phyloP scores from a whole-genome alignment of 2,329 filamentous ascomycete species.

The Neocucurbitaria cava region DNA sequence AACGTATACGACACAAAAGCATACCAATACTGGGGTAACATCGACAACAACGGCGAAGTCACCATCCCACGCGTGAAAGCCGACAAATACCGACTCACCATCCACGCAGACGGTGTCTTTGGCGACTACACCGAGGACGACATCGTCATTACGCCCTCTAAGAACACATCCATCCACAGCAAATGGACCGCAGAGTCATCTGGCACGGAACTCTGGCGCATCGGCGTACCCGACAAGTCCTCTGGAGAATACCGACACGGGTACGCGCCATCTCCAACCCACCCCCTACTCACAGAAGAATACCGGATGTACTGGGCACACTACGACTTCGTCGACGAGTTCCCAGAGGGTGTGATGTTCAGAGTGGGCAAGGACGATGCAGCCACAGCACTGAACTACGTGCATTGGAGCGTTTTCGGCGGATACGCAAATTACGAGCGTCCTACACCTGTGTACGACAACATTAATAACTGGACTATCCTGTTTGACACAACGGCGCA shows the following conservation, averaged over 20 bases:
- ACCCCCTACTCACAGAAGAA: constrained; percentile 61
- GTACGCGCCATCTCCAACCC: constrained; percentile 56
- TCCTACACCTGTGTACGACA: constrained; percentile 51
- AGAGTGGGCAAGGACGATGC: constrained; percentile 62
- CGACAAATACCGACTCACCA: constrained; percentile 66
- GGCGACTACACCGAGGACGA: constrained; percentile 65
- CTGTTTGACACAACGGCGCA: constrained; percentile 22
- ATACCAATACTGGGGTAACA: constrained; percentile 66
- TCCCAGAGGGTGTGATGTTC: constrained; percentile 65
- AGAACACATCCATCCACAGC: constrained; percentile 42
- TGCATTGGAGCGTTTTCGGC: constrained; percentile 70
- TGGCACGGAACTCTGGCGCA: constrained; percentile 66
- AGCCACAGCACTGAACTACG: constrained; percentile 64
- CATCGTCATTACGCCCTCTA: constrained; percentile 53
- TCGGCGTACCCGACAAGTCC: constrained; percentile 67
- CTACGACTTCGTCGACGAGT: constrained; percentile 66
- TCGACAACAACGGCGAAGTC: constrained; percentile 57
- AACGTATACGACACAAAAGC: constrained; percentile 62
- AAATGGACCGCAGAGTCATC: constrained; percentile 62
- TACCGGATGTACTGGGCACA: constrained; percentile 67
- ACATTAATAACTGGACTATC: constrained; percentile 33
- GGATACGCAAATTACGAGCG: constrained; percentile 59
- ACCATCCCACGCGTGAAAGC: constrained; percentile 62
- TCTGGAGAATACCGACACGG: constrained; percentile 68
- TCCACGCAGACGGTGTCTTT: constrained; percentile 69